phyloP scores from a whole-genome alignment of 2,329 filamentous ascomycete genomes.

The Davidsoniella australis region DNA sequence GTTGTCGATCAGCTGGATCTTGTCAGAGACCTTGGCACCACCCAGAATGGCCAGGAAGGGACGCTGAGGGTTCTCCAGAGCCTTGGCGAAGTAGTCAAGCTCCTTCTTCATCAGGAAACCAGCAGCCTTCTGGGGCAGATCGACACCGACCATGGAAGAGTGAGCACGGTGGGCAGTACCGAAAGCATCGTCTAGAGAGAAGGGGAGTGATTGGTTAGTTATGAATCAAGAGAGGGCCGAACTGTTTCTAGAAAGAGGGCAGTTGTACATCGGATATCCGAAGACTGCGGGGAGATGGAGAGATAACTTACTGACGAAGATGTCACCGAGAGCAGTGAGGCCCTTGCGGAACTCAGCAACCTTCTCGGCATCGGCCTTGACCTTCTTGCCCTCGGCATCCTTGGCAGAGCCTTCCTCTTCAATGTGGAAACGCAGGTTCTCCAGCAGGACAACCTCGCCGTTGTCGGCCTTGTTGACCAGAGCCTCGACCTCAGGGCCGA shows the following conservation, averaged over 20 bases:
- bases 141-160: conserved; percentile 96
- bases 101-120: conserved; percentile 99
- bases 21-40: conserved; percentile 96
- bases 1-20: conserved; percentile 99
- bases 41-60: conserved; percentile 98
- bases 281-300: neutral
- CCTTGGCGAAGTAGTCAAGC: conserved; percentile 97
- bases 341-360: conserved; percentile 91
- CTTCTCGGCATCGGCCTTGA: conserved; percentile 87
- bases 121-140: conserved; percentile 89
- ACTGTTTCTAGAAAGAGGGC: neutral
- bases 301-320: conserved; percentile 71
- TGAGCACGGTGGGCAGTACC: conserved; percentile 96
- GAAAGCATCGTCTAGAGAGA: conserved; percentile 54
- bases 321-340: conserved; percentile 80
- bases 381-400: conserved; percentile 88
- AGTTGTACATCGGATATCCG: too few relatives aligned
- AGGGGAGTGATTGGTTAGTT: neutral
- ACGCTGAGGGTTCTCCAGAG: conserved; percentile 78
- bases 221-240: neutral
- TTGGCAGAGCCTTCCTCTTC: conserved; percentile 97
- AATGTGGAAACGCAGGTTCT: conserved; percentile 96
- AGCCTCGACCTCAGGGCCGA: conserved; percentile 78
- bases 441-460: conserved; percentile 75
- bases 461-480: conserved; percentile 67